A percentile compares a stretch with the other conserved stretches of the same genome.
These are phyloP conservation scores for Sporothrix protearum DNA, from an alignment of 2,329 filamentous ascomycete species.

Conservation along the genomic window DNA sequence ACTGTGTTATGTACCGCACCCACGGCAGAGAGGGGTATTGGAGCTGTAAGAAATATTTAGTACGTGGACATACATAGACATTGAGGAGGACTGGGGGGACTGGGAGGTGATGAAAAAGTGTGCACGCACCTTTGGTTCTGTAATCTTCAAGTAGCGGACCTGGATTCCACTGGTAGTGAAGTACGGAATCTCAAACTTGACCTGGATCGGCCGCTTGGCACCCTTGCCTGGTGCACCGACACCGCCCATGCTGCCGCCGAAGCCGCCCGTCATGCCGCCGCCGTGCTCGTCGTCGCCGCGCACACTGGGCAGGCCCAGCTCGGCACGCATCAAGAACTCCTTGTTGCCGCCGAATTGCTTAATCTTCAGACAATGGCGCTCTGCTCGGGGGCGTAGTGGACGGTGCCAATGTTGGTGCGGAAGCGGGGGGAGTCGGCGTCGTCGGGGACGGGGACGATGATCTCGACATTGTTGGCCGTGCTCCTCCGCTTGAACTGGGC, in stretches of 20 bases:
- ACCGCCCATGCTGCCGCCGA: constrained; percentile 94
- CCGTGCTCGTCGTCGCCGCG: constrained; percentile 93
- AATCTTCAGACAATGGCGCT: constrained; percentile 99
- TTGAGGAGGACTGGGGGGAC: too few relatives aligned
- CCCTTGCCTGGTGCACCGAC: constrained; percentile 74
- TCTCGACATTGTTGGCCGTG: constrained; percentile 98
- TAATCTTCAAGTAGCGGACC: constrained; percentile 97
- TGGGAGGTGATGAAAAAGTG: too few relatives aligned
- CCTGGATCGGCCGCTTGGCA: constrained; percentile 89
- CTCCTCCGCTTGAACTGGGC: constrained; percentile 97
- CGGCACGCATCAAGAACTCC: constrained; percentile 97
- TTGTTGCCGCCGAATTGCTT: constrained; percentile 99
- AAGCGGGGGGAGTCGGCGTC: constrained; percentile 95
- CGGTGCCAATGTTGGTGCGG: constrained; percentile 92
- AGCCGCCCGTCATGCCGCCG: constrained; percentile 95
- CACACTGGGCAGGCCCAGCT: constrained; percentile 89
- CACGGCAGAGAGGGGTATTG: constrained; percentile 98
- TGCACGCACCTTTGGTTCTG: constrained; percentile 82
- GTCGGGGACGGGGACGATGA: constrained; percentile 93
- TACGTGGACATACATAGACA: not conserved
- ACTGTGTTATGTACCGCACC: constrained; percentile 98
- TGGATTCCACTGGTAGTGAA: constrained; percentile 99
- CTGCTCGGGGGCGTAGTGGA: constrained; percentile 96
- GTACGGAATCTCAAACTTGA: constrained; percentile 99
- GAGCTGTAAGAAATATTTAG: constrained; percentile 25